phyloP scores from a whole-genome alignment of 2,329 filamentous ascomycete genomes.

The Sclerotinia minor region DNA sequence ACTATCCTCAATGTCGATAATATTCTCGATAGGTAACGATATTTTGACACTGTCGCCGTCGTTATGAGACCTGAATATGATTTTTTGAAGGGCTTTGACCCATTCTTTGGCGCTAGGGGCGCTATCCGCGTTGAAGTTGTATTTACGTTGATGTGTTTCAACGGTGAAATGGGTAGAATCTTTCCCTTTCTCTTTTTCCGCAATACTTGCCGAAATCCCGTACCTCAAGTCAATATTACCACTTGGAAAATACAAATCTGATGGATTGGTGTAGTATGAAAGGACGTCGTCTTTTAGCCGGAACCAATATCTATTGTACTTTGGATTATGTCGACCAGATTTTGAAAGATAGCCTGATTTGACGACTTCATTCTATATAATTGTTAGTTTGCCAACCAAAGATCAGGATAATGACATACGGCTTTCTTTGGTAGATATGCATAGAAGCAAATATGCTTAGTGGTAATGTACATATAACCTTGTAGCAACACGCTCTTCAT shows the following conservation, averaged over 20 bases:
- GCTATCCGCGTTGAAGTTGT: constrained; percentile 88
- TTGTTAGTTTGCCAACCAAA: constrained; percentile 35
- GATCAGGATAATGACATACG: constrained; percentile 48
- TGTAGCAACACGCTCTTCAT: constrained; percentile 89
- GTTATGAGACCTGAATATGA: constrained; percentile 94
- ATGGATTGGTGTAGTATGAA: constrained; percentile 81
- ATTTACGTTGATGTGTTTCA: constrained; percentile 77
- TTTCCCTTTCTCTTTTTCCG: constrained; percentile 69
- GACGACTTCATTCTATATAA: constrained; percentile 62
- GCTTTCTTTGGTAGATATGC: constrained; percentile 94
- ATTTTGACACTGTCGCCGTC: constrained; percentile 98
- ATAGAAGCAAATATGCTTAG: constrained; percentile 93
- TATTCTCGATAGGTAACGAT: constrained; percentile 80
- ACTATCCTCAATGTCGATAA: constrained; percentile 90
- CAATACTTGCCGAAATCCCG: constrained; percentile 79
- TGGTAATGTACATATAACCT: constrained; percentile 94
- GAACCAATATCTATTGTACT: constrained; percentile 92
- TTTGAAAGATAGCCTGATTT: constrained; percentile 91
- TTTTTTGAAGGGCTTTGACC: constrained; percentile 90
- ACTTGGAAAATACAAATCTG: constrained; percentile 86
- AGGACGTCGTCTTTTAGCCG: constrained; percentile 87
- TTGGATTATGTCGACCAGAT: constrained; percentile 82
- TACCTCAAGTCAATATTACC: constrained; percentile 92
- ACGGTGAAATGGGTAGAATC: constrained; percentile 77
- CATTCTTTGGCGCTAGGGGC: constrained; percentile 87